Base-by-base conservation (phyloP, 2,329 filamentous ascomycete species). In the Pyrenophora graminea region DNA sequence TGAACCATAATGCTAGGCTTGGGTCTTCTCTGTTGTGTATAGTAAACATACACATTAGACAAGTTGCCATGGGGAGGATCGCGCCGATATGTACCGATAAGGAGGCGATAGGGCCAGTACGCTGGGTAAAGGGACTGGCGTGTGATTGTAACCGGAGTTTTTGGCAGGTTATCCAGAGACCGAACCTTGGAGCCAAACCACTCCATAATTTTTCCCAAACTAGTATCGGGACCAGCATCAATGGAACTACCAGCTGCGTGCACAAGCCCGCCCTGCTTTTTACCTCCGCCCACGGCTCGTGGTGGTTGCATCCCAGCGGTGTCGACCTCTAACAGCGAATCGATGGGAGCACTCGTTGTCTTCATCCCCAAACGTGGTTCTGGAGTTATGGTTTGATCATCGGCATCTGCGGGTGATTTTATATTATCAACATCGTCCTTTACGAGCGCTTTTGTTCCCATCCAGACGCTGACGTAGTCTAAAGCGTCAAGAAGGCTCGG, bases 271-370 rank as follows among this genome's bases (percentile, higher is more conserved):
- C 33, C n/a, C 10, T 36, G 15, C 33, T 36, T 36, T 18, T 36
- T n/a, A 18, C 8, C 2, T 17, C 10, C 33, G n/a, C 18, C 5
- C 10, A 17, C 3, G 15, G 33, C 7, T 18, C 18, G 33, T 6
- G 15, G n/a, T 17, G n/a, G 15, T 58, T 79, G 79, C 0, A 80
- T 88, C 25, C 85, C 85, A 0, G 79, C 74, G 3, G 88, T 88
- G 85, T 55, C 58, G 19, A 76, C 74, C 48, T 85, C 86, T 47
- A 74, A 79, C 31, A 62, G 49, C 62, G 72, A 45, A 13, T 68
- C 63, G 58, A n/a, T 9, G 74, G 76, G 47, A 82, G 82, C 6
- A 76, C 70, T 36, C n/a, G 4, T 25, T 25, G 23, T 18, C 18
- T 36, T 6, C 18, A 18, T 9, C 10, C 2, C 15, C 33, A 36